phyloP scores from a whole-genome alignment of 805 yeast genomes.

The Metschnikowia orientalis region DNA sequence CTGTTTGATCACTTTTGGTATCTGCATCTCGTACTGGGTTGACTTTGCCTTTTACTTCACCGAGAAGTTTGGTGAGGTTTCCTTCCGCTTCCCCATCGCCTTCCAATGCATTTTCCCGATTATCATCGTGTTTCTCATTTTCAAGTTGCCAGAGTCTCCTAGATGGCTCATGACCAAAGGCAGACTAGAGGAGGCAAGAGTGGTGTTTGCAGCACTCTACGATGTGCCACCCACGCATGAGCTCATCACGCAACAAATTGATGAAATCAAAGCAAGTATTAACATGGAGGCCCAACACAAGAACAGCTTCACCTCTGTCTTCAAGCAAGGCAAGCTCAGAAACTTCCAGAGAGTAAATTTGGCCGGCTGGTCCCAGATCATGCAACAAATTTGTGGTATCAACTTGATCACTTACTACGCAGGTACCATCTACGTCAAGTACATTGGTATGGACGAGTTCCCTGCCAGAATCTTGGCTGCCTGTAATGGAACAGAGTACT shows the following conservation, averaged over 20 bases:
- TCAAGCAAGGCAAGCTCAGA: slow-evolving; percentile 40
- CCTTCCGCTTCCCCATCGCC: slow-evolving; percentile 35
- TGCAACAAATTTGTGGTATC: slow-evolving; percentile 49
- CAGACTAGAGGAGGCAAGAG: slow-evolving; percentile 26
- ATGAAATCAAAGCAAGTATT: slow-evolving; percentile 25
- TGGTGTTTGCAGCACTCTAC: slow-evolving; percentile 19
- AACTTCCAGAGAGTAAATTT: slow-evolving; percentile 47
- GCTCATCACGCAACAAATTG: slow-evolving; percentile 22
- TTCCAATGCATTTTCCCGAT: slow-evolving; percentile 26
- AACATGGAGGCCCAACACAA: slow-evolving; percentile 22
- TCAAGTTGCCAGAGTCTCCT: slow-evolving; percentile 41
- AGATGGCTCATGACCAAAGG: slow-evolving; percentile 36
- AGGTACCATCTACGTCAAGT: slow-evolving; percentile 37
- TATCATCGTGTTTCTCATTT: slow-evolving; percentile 14
- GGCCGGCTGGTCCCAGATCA: slow-evolving; percentile 40
- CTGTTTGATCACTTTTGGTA: slow-evolving; percentile 22
- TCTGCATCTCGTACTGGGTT: slow-evolving; percentile 34
- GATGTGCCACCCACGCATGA: slow-evolving; percentile 22
- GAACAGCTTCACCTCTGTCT: slow-evolving; percentile 25
- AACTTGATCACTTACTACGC: slow-evolving; percentile 44
- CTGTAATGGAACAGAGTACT: slow-evolving; percentile 42
- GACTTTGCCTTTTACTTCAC: slow-evolving; percentile 33
- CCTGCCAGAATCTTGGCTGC: slow-evolving; percentile 32
- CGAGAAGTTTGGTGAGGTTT: slow-evolving; percentile 18
- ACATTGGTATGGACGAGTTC: slow-evolving; percentile 37